These are phyloP conservation scores for Aspergillus avenaceus DNA, from an alignment of 495 filamentous ascomycete species.

Conservation along the genomic window DNA sequence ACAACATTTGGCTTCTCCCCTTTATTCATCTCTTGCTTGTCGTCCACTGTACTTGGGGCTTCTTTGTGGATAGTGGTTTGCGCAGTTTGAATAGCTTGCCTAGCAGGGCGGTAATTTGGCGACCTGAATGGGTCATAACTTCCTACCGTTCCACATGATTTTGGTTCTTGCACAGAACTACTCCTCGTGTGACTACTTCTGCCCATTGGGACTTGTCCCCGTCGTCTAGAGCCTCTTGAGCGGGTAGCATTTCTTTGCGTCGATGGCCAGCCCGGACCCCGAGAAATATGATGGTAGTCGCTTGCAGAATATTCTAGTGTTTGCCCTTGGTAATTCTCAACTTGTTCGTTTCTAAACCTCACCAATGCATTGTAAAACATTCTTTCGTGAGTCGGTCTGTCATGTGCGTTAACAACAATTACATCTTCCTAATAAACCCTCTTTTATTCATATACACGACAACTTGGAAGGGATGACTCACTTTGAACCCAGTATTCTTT, in stretches of 20 bases:
- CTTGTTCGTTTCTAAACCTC: constrained; percentile 71
- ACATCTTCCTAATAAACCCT: background rate
- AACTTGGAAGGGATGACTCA: constrained; percentile 39
- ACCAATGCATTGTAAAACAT: constrained; percentile 83
- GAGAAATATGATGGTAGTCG: constrained; percentile 79
- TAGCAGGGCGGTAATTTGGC: constrained; percentile 46
- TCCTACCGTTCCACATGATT: constrained; percentile 40
- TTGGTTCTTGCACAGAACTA: constrained; percentile 45
- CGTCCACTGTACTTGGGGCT: constrained; percentile 4
- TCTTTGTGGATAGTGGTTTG: constrained; percentile 66
- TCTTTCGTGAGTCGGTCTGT: constrained; percentile 80
- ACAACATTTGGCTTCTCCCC: constrained; percentile 22
- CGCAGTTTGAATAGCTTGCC: constrained; percentile 40
- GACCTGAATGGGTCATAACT: constrained; percentile 85
- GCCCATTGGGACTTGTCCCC: constrained; percentile 37
- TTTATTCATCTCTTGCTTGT: constrained; percentile 1
- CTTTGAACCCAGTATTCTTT: constrained; percentile 62
- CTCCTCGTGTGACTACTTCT: constrained; percentile 24
- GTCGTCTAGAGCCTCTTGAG: constrained; percentile 15
- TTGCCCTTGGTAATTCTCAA: constrained; percentile 76
- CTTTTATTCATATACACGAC: background rate
- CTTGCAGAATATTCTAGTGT: constrained; percentile 74
- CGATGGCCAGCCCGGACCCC: constrained; percentile 44
- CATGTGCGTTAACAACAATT: constrained; percentile 1
- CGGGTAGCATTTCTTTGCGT: constrained; percentile 25